Evolutionary conservation across 805 yeast species (phyloP), one percentile per base, ranked within the genome.

Genomic region (Lipomyces mesembrius): DNA sequence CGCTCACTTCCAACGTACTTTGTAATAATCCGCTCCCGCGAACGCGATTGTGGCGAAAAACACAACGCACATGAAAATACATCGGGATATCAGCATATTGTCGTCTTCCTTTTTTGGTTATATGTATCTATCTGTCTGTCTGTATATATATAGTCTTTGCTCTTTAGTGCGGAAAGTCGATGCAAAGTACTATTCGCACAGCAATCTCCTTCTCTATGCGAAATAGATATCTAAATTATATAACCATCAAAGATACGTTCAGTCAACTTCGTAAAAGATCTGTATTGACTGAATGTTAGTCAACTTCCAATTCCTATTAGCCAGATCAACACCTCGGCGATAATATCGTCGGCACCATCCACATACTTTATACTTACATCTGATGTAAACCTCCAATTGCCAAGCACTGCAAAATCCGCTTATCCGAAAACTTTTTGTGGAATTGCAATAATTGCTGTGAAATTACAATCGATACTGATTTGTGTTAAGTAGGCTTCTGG

Each of bases 21-120:
- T 66, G 57, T 68, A 68, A 54, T 66, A 70, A 51, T 70, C 72
- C 43, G 58, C 64, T 2, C 63, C 71, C 14, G 70, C 72, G 17
- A 25, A 25, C 32, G 49, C 68, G 1, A 64, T 37, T 7, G 64
- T 37, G 46, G 65, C 65, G 51, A 68, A 58, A 25, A 61, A 17
- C n/a, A 63, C 59, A 14, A 63, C 63, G 51, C 69, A 64, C 53
- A 64, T 43, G 29, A 57, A 49, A 17, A 66, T 12, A 14, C 62
- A 60, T 49, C 27, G 59, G 22, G 59, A 34, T 17, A 63, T 6
- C 54, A 55, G 43, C 70, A 66, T 63, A 65, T 22, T n/a, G 12
- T n/a, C 8, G 17, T 46, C 25, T 46, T 17, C 12, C 11, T 2
- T 46, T 32, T 56, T 17, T 43, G 20, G 2, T 43, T 4, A 7